Evolutionary conservation across 129 eudicot genomes (phyloP).

Genomic region (Scalesia atractyloides): DNA sequence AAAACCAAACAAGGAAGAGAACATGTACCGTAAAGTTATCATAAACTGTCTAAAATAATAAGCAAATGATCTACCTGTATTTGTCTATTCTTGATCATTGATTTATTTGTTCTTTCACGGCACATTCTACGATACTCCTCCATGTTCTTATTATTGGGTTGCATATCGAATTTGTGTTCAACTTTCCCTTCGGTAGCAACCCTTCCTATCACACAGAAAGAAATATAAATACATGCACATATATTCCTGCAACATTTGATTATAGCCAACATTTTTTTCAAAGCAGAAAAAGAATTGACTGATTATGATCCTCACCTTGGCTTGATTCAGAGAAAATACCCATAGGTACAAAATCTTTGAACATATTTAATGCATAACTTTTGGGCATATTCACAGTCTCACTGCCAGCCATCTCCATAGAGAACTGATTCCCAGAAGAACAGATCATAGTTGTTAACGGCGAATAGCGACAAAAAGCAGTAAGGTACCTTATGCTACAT

Average conservation of each 20-base stretch:
- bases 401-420: conserved; percentile 70
- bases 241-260: background rate
- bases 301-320: conserved; percentile 51
- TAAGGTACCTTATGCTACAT: too few species aligned
- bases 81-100: conserved; percentile 77
- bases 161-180: conserved; percentile 86
- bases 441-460: too few species aligned
- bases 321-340: conserved; percentile 65
- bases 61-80: conserved; percentile 47
- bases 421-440: conserved; percentile 42
- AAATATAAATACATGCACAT: conserved; percentile 3
- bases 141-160: conserved; percentile 63
- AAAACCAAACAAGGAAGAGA: background rate
- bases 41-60: background rate
- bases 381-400: conserved; percentile 53
- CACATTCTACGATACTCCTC: conserved; percentile 81
- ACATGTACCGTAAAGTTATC: background rate
- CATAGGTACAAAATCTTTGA: conserved; percentile 63
- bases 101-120: conserved; percentile 76
- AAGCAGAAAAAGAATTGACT: background rate
- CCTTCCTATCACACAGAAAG: conserved; percentile 40
- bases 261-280: background rate
- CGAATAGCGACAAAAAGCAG: too few species aligned
- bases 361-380: conserved; percentile 46
- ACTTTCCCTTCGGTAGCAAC: conserved; percentile 73